Percentiles rank a stretch among this genome's conserved stretches.
phyloP scores from a whole-genome alignment of 1,284 basidiomycete species.

The Ustilago vetiveriae region DNA sequence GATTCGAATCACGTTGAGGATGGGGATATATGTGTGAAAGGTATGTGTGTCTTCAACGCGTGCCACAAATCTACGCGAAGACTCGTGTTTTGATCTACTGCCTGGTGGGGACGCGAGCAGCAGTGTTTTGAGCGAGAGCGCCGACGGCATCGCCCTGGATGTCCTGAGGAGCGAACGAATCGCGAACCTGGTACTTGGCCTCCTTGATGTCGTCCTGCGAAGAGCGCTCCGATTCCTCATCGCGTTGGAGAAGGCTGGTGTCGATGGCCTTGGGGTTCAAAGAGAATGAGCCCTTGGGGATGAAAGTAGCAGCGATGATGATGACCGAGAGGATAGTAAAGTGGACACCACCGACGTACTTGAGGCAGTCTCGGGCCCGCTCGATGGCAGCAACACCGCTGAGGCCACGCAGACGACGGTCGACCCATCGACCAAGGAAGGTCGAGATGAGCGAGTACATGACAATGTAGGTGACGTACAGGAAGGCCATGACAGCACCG shows the following conservation, averaged over 20 bases:
- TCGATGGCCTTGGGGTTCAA: constrained; percentile 67
- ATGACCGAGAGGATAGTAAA: constrained; percentile 66
- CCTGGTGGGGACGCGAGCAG: constrained; percentile 32
- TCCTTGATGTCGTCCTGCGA: constrained; percentile 39
- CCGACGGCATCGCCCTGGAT: constrained; percentile 42
- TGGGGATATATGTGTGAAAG: background rate
- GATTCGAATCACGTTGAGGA: background rate
- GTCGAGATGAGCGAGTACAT: constrained; percentile 66
- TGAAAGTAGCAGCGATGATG: constrained; percentile 66
- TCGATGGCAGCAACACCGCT: constrained; percentile 39
- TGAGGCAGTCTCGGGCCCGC: constrained; percentile 54
- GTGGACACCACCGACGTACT: constrained; percentile 64
- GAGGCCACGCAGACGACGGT: constrained; percentile 47
- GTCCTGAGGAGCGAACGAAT: constrained; percentile 41
- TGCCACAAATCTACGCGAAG: too few relatives aligned
- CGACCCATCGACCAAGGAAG: constrained; percentile 67
- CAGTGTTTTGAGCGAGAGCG: constrained; percentile 44
- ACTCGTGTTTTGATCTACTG: too few relatives aligned
- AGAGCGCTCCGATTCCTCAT: constrained; percentile 45
- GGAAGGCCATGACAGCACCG: constrained; percentile 68
- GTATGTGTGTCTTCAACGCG: too few relatives aligned
- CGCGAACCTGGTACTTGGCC: constrained; percentile 41
- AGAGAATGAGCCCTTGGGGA: constrained; percentile 65
- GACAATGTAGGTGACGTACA: constrained; percentile 55
- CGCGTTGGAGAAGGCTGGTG: constrained; percentile 29